phyloP scores from a whole-genome alignment of 768 basidiomycete genomes.

The Tylopilus balloui region DNA sequence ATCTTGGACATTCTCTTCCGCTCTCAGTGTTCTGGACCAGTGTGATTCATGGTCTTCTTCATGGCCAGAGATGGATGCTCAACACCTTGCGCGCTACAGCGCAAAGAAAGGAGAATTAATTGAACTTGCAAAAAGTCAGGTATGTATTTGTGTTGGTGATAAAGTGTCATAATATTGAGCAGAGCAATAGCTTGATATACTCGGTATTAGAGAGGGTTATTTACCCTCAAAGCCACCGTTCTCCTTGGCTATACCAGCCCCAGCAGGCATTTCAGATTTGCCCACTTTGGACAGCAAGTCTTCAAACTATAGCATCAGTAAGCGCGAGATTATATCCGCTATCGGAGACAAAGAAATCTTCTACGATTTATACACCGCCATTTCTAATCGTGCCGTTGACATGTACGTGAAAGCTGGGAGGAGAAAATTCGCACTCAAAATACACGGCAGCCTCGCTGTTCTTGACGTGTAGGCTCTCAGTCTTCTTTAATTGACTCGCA shows the following conservation, averaged over 20 bases:
- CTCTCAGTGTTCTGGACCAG: conserved; percentile 76
- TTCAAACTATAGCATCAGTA: conserved; percentile 43
- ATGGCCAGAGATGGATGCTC: conserved; percentile 42
- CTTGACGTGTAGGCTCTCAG: conserved; percentile 73
- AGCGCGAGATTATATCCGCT: conserved; percentile 55
- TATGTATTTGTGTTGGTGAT: conserved; percentile 28
- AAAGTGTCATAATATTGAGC: not conserved
- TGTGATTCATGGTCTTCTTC: conserved; percentile 67
- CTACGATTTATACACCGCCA: conserved; percentile 68
- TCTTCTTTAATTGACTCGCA: conserved; percentile 1
- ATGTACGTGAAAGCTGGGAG: conserved; percentile 80
- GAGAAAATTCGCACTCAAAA: conserved; percentile 77
- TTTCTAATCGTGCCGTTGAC: conserved; percentile 81
- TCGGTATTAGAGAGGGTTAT: conserved; percentile 71
- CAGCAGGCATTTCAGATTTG: conserved; percentile 7
- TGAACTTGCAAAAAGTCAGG: conserved; percentile 86
- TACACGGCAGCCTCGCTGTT: conserved; percentile 83
- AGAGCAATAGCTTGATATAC: conserved; percentile 65
- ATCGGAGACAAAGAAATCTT: conserved; percentile 56
- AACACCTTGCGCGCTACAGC: conserved; percentile 48
- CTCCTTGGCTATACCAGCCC: conserved; percentile 40
- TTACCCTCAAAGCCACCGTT: conserved; percentile 75
- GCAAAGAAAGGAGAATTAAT: conserved; percentile 86
- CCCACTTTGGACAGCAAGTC: conserved; percentile 20
- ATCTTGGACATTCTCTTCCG: conserved; percentile 91